Conservation (phyloP, 2,329 filamentous ascomycete genomes). For the Lachnellula occidentalis region DNA sequence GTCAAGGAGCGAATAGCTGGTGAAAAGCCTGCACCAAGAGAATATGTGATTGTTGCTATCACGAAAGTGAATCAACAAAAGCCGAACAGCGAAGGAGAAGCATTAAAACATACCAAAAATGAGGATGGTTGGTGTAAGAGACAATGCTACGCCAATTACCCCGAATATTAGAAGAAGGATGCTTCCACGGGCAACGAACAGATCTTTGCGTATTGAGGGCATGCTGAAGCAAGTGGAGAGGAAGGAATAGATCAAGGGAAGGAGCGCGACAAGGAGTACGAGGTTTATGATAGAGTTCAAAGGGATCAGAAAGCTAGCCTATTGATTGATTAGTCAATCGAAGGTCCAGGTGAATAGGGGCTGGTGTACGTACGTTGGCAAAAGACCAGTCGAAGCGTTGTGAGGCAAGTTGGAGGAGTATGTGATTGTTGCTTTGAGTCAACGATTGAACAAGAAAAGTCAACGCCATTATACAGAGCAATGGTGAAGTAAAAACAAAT, state of each 20-base stretch:
- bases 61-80: not conserved
- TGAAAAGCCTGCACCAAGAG: constrained; percentile 40
- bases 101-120: constrained; percentile 6
- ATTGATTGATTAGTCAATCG: not conserved
- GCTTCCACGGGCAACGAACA: constrained; percentile 27
- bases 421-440: constrained; percentile 14
- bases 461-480: constrained; percentile 5
- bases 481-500: constrained; percentile 20
- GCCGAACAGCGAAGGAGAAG: not conserved
- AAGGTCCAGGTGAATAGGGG: not conserved
- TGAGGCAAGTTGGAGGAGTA: constrained; percentile 48
- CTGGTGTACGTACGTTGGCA: constrained; percentile 10
- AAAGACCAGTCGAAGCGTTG: constrained; percentile 39
- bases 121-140: constrained; percentile 1
- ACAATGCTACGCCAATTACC: constrained; percentile 7
- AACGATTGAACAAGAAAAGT: constrained; percentile 8
- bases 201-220: constrained; percentile 10
- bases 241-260: constrained; percentile 12
- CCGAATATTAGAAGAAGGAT: constrained; percentile 12
- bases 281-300: constrained; percentile 11
- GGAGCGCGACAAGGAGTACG: constrained; percentile 11
- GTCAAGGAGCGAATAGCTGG: constrained; percentile 44
- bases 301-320: constrained; percentile 17
- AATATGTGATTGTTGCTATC: constrained; percentile 39
- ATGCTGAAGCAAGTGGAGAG: constrained; percentile 1